A percentile compares a stretch with the other conserved stretches of the same genome.
Conservation (phyloP, 2,329 filamentous ascomycete genomes). For the Aspergillus brasiliensis region DNA sequence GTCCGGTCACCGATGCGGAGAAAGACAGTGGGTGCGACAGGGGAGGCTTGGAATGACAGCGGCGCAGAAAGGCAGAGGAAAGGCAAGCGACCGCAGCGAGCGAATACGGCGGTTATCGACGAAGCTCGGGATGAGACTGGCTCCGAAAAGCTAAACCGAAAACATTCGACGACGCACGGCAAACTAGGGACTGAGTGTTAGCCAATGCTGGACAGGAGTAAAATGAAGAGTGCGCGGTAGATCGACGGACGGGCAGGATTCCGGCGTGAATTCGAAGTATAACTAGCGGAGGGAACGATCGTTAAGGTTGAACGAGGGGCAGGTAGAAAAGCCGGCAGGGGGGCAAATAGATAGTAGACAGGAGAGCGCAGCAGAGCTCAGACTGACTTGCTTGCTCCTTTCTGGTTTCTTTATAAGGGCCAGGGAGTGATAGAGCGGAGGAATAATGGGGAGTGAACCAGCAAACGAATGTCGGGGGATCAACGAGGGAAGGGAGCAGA, state of each 20-base stretch:
- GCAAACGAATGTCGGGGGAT: slow-evolving; percentile 10
- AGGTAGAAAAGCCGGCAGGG: background rate
- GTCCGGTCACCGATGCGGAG: slow-evolving; percentile 1
- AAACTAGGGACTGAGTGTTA: slow-evolving; percentile 15
- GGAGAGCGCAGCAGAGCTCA: too few species aligned
- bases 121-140: slow-evolving; percentile 10
- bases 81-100: slow-evolving; percentile 12
- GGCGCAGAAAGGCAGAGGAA: slow-evolving; percentile 11
- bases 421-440: background rate
- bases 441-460: background rate
- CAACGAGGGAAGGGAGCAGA: slow-evolving; percentile 10
- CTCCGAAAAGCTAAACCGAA: slow-evolving; percentile 8
- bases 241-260: slow-evolving; percentile 23
- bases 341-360: background rate
- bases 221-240: slow-evolving; percentile 22
- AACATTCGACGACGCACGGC: slow-evolving; percentile 5
- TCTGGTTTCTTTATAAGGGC: background rate
- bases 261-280: slow-evolving; percentile 16
- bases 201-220: slow-evolving; percentile 15
- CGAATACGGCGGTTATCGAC: slow-evolving; percentile 8
- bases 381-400: background rate
- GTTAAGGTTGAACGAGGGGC: slow-evolving; percentile 9
- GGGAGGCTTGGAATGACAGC: slow-evolving; percentile 11
- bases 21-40: background rate
- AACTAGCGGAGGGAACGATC: slow-evolving; percentile 19